These are phyloP conservation scores for Rhazya stricta DNA, from an alignment of 257 asterid genomes.

Conservation along the genomic window DNA sequence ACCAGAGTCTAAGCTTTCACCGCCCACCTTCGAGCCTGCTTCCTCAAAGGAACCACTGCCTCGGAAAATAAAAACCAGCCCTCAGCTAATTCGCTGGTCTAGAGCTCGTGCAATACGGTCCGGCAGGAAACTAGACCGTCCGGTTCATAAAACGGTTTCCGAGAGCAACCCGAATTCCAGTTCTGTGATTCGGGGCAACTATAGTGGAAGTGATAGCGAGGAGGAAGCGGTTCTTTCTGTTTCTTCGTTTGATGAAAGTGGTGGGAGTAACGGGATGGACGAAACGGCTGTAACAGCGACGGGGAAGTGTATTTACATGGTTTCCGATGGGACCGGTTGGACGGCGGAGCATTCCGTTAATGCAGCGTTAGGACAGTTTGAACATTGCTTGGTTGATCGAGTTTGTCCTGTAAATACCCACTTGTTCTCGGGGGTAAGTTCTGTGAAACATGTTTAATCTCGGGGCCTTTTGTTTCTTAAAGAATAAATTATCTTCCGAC, in stretches of 20 bases:
- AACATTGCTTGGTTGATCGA: constrained; percentile 80
- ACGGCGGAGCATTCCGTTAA: constrained; percentile 86
- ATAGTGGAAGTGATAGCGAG: constrained; percentile 2
- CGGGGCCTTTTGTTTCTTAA: neutral
- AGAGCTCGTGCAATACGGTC: constrained; percentile 83
- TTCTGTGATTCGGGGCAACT: constrained; percentile 16
- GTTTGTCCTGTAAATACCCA: constrained; percentile 81
- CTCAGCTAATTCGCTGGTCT: constrained; percentile 89
- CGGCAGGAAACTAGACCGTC: constrained; percentile 65
- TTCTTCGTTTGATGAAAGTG: constrained; percentile 14
- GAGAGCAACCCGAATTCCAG: constrained; percentile 1
- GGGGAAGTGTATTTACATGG: constrained; percentile 70
- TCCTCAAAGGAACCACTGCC: constrained; percentile 18
- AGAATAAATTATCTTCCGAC: neutral
- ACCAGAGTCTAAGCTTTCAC: constrained; percentile 2
- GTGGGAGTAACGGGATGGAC: constrained; percentile 25
- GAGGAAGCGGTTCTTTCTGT: neutral
- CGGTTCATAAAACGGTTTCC: constrained; percentile 20
- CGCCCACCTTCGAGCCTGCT: constrained; percentile 10
- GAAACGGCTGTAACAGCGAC: constrained; percentile 28
- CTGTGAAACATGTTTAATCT: neutral
- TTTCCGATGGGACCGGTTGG: constrained; percentile 97
- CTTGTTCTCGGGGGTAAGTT: constrained; percentile 84
- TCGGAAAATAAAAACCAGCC: constrained; percentile 51
- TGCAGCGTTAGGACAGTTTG: constrained; percentile 95